phyloP scores from a whole-genome alignment of 305 asterid genomes.

The Withania somnifera region DNA sequence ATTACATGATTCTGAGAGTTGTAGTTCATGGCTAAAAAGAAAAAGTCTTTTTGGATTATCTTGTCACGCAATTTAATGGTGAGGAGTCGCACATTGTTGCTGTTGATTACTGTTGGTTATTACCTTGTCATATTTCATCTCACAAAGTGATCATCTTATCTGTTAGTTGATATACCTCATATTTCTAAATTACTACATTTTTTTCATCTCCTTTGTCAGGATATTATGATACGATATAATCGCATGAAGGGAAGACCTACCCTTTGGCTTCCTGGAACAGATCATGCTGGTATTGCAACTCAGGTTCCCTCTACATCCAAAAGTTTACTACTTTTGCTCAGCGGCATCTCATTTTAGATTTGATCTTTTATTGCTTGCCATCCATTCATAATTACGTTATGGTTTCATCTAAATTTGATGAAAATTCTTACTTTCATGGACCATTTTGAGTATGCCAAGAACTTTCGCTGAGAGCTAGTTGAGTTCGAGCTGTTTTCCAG shows the following conservation, averaged over 20 bases:
- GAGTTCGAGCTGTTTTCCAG: not conserved
- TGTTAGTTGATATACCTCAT: not conserved
- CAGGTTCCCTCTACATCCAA: slow-evolving; percentile 49
- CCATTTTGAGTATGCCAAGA: not conserved
- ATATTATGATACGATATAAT: slow-evolving; percentile 84
- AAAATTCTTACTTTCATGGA: not conserved
- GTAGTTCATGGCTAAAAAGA: not conserved
- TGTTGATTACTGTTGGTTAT: not conserved
- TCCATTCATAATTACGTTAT: not conserved
- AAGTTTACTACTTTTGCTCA: slow-evolving; percentile 1
- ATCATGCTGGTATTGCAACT: slow-evolving; percentile 99
- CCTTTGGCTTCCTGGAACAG: slow-evolving; percentile 99
- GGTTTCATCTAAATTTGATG: not conserved
- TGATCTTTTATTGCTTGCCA: not conserved
- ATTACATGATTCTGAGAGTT: not conserved
- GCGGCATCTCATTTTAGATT: not conserved
- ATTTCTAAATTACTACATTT: not conserved
- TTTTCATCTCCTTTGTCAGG: slow-evolving; percentile 34
- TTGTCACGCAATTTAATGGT: not conserved
- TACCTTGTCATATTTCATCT: not conserved
- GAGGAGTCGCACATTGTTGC: not conserved
- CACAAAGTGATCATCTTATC: not conserved
- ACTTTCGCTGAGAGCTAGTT: not conserved
- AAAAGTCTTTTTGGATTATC: not conserved
- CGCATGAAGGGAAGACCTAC: slow-evolving; percentile 96